Conservation (phyloP, 2,329 filamentous ascomycete species). For the Ilyonectria destructans region DNA sequence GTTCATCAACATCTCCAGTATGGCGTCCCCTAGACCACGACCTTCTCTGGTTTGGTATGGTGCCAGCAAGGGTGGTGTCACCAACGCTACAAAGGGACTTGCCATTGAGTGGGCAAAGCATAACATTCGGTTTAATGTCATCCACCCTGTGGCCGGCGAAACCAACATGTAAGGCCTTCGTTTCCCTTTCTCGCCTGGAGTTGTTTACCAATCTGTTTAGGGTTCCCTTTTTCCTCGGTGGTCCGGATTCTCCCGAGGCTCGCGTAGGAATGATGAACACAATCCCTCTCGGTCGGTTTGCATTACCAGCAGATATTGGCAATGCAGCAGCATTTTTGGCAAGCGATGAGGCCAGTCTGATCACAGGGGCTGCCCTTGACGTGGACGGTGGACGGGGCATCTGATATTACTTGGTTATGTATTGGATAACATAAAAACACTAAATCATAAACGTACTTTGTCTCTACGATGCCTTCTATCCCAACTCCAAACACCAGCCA, state of each 20-base stretch:
- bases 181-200: not conserved
- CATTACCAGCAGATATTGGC: slow-evolving; percentile 19
- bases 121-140: slow-evolving; percentile 23
- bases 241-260: slow-evolving; percentile 11
- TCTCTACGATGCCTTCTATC: too few relatives aligned
- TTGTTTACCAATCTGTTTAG: not conserved
- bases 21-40: slow-evolving; percentile 10
- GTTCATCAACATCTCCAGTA: slow-evolving; percentile 28
- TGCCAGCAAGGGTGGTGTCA: slow-evolving; percentile 22
- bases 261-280: slow-evolving; percentile 18
- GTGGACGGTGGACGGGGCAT: slow-evolving; percentile 18
- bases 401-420: not conserved
- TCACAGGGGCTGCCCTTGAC: slow-evolving; percentile 18
- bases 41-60: slow-evolving; percentile 20
- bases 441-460: too few relatives aligned
- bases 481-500: too few relatives aligned
- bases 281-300: slow-evolving; percentile 15
- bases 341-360: slow-evolving; percentile 23
- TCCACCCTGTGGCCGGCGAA: slow-evolving; percentile 24
- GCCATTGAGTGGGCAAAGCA: slow-evolving; percentile 26
- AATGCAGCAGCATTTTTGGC: slow-evolving; percentile 16
- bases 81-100: slow-evolving; percentile 23
- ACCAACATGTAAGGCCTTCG: slow-evolving; percentile 16
- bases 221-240: slow-evolving; percentile 20
- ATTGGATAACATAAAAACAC: not conserved